Conservation (phyloP, 176 grass and related monocot species). For the Cenchrus americanus region DNA sequence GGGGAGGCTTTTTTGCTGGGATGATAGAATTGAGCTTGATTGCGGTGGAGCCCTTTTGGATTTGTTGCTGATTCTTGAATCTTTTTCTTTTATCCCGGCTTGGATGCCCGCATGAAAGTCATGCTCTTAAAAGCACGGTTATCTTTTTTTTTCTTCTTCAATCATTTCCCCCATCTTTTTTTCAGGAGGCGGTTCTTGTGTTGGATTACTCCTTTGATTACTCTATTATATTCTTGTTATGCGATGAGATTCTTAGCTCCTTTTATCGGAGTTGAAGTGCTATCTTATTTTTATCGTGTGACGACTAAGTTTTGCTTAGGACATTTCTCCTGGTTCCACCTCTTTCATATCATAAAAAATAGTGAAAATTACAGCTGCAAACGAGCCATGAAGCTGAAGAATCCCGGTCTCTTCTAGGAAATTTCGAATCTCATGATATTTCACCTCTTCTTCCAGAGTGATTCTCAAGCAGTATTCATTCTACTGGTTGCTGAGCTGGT, state of each 20-base stretch:
- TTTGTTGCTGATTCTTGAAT: conserved; percentile 47
- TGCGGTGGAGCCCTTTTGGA: conserved; percentile 30
- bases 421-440: conserved; percentile 44
- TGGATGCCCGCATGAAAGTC: conserved; percentile 35
- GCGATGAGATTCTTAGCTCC: conserved; percentile 6
- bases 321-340: conserved; percentile 39
- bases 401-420: neutral
- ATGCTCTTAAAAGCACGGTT: conserved; percentile 33
- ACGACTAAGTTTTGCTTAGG: conserved; percentile 52
- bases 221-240: conserved; percentile 10
- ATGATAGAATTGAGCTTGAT: conserved; percentile 40
- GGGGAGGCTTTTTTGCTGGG: neutral
- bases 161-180: neutral
- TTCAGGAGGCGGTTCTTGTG: neutral
- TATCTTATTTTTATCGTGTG: conserved; percentile 42
- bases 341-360: conserved; percentile 58
- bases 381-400: neutral
- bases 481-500: conserved; percentile 22
- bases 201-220: conserved; percentile 20
- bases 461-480: conserved; percentile 27
- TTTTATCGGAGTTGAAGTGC: conserved; percentile 29
- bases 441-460: conserved; percentile 45
- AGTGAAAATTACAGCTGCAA: conserved; percentile 32
- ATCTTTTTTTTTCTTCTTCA: neutral
- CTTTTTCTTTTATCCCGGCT: conserved; percentile 8